Conservation (phyloP, 1,139 yeast species). For the Magnusiomyces suaveolens region DNA sequence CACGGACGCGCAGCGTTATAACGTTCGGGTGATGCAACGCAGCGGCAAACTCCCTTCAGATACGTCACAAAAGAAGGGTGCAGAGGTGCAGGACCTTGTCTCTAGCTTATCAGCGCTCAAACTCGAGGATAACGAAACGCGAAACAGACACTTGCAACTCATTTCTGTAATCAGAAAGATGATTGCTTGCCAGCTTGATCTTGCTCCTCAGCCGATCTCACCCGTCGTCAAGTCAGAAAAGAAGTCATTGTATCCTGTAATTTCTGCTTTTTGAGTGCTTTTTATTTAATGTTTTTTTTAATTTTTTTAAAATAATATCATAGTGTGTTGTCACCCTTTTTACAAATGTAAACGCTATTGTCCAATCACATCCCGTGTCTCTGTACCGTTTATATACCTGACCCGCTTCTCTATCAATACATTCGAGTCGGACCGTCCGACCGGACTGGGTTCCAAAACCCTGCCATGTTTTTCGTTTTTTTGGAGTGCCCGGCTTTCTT, state of each 20-base stretch:
- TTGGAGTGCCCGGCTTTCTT: too few species aligned
- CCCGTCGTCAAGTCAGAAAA: slow-evolving; percentile 5
- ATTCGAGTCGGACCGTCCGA: too few species aligned
- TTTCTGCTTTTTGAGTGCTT: slow-evolving; percentile 19
- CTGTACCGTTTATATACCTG: too few species aligned
- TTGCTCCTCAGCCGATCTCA: slow-evolving; percentile 2
- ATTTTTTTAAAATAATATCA: too few species aligned
- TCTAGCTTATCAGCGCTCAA: slow-evolving; percentile 14
- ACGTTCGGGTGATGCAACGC: slow-evolving; percentile 29
- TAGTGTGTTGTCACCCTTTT: too few species aligned
- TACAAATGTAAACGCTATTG: too few species aligned
- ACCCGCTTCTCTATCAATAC: too few species aligned
- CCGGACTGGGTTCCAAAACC: too few species aligned
- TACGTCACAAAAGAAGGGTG: neutral
- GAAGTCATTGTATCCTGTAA: slow-evolving; percentile 18
- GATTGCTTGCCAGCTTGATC: slow-evolving; percentile 17
- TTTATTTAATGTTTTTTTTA: neutral
- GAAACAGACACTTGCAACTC: slow-evolving; percentile 16
- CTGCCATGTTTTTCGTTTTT: too few species aligned
- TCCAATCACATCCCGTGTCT: too few species aligned
- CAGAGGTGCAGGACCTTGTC: slow-evolving; percentile 6
- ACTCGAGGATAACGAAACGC: slow-evolving; percentile 8
- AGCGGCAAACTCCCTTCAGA: slow-evolving; percentile 16
- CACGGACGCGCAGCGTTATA: slow-evolving; percentile 21
- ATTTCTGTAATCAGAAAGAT: slow-evolving; percentile 17